phyloP scores from a whole-genome alignment of 352 stramenopile genomes.

The Globisporangium paroecandrum region DNA sequence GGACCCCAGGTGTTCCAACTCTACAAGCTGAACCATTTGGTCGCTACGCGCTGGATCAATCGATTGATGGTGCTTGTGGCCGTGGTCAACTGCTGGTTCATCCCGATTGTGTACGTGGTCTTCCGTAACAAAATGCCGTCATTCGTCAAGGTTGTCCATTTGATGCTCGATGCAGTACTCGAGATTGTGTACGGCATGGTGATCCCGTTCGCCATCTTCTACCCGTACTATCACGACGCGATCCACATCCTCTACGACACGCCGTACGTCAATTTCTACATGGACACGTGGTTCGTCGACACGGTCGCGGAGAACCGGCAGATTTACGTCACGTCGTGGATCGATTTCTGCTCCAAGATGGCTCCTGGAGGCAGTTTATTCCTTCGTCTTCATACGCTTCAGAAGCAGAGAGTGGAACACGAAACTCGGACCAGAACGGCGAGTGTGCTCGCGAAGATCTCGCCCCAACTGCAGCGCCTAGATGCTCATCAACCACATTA shows the following conservation, averaged over 20 bases:
- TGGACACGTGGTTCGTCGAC: not conserved
- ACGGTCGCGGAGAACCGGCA: not conserved
- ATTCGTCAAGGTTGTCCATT: conserved; percentile 11
- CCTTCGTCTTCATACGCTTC: not conserved
- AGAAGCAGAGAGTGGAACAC: not conserved
- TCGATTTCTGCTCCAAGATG: not conserved
- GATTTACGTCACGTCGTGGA: not conserved
- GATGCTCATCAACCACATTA: not conserved
- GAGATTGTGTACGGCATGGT: conserved; percentile 20
- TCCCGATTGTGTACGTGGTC: conserved; percentile 15
- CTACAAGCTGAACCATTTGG: not conserved
- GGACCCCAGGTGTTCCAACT: not conserved
- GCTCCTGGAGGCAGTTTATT: not conserved
- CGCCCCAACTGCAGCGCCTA: not conserved
- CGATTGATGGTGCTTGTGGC: conserved; percentile 12
- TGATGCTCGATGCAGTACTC: conserved; percentile 17
- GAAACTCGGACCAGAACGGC: not conserved
- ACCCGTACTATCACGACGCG: conserved; percentile 19
- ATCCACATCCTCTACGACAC: not conserved
- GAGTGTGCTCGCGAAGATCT: not conserved
- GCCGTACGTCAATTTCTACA: not conserved
- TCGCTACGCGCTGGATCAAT: conserved; percentile 12
- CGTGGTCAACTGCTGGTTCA: conserved; percentile 29
- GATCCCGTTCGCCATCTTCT: conserved; percentile 28
- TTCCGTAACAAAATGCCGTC: conserved; percentile 6